phyloP scores from a whole-genome alignment of 192 early-diverging fungal genomes.

The Entrophospora sp. region DNA sequence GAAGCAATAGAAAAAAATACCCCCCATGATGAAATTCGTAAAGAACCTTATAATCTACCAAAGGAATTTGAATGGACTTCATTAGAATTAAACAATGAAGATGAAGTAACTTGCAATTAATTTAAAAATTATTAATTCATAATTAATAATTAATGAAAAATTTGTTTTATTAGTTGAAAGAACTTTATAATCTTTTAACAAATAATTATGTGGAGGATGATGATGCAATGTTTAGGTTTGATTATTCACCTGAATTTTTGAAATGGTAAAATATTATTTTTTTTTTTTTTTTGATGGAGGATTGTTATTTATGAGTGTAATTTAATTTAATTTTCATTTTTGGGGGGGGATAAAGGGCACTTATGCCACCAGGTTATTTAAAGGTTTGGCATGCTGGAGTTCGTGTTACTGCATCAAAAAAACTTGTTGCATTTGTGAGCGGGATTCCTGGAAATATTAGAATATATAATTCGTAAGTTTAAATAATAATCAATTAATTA shows the following conservation, averaged over 20 bases:
- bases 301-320: too few relatives aligned
- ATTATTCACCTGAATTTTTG: conserved; percentile 88
- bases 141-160: neutral
- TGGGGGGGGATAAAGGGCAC: conserved; percentile 47
- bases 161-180: conserved; percentile 47
- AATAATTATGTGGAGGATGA: conserved; percentile 97
- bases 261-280: conserved; percentile 55
- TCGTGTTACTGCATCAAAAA: conserved; percentile 64
- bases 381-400: conserved; percentile 90
- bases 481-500: neutral
- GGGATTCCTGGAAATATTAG: conserved; percentile 80
- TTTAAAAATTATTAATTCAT: neutral
- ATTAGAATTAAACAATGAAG: conserved; percentile 68
- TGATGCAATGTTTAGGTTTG: conserved; percentile 93
- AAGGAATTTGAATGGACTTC: conserved; percentile 83
- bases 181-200: conserved; percentile 83
- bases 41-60: conserved; percentile 79
- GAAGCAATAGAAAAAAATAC: conserved; percentile 78
- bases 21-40: conserved; percentile 63
- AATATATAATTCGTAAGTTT: conserved; percentile 56
- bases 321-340: too few relatives aligned
- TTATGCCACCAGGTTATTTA: conserved; percentile 87
- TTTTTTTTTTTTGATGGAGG: too few relatives aligned
- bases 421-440: conserved; percentile 93
- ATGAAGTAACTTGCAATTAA: conserved; percentile 39